Evolutionary conservation across 208 protist genomes (phyloP), one percentile per base, ranked within the genome.

Genomic region (Acanthamoeba lenticulata): DNA sequence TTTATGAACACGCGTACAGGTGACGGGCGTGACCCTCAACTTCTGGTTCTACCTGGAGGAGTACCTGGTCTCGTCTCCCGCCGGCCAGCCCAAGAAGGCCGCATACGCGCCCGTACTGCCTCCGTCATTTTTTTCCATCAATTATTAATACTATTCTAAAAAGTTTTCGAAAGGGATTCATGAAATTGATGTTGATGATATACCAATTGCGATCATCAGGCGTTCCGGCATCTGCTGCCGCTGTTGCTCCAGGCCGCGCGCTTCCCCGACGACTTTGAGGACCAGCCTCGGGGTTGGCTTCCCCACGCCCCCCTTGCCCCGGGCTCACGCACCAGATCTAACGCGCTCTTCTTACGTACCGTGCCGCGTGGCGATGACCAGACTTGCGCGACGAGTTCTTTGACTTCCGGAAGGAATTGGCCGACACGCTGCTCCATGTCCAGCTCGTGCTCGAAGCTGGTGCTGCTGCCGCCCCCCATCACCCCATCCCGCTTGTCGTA

Each of bases 11-110:
- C 27, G 9, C 27, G 60, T n/a, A 69, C 69, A 81, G 69, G 69
- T 81, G 34, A 45, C 69, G 38, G 15, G 13, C 24, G 69, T 81
- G 69, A 81, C 69, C 24, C 69, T 81, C 69, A 81, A 81, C 69
- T 81, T 81, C 40, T 81, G 69, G 69, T 81, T 81, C 69, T 29
- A 81, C 11, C 40, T 81, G 21, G 40, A 81, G 69, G 69, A 81
- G 69, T 81, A 81, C 27, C 19, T 81, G 27, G 60, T 69, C 29
- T 69, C 60, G 0, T 49, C 69, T 9, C 5, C 69, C 21, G 38
- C 40, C 0, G 69, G 69, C 38, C 40, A 81, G 40, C 38, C 69
- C 21, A 81, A 81, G 69, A 21, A 36, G 9, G 69, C 13, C 6
- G 60, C 60, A 7, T 69, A 69, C 29, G 36, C 60, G 60, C 60